Evolutionary conservation across 2,329 filamentous ascomycete species (phyloP), one percentile per base, ranked within the genome.

Genomic region (Alternaria ventricosa): DNA sequence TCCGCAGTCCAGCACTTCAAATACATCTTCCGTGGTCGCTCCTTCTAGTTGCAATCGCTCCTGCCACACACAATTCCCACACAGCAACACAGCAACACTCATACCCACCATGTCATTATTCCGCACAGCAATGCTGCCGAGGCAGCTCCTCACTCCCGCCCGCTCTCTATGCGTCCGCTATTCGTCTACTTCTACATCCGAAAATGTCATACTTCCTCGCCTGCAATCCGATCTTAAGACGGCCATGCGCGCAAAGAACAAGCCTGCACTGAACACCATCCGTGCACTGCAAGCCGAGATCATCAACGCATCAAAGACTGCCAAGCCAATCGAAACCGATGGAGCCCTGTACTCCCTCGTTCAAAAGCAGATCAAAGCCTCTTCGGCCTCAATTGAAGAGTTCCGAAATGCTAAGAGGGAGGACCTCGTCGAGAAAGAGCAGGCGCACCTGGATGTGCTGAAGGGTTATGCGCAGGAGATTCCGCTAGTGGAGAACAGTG

Each of bases 271-370:
- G 25, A 82, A 86, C 43, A 91, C 92, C 41, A 85, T 95, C 53
- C 90, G 92, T 69, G 79, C 85, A 44, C 82, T 94, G 65, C 85
- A 94, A 67, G 85, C 90, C 30, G 87, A 90, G 66, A 88, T 91
- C 65, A 89, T 90, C 71, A 94, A 94, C 79, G 89, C 90, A 33
- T 90, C 89, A 77, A 94, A 94, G 81, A 93, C 91, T 13, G 75
- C 85, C 43, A 84, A 82, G 43, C 92, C 92, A n/a, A 87, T 94
- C 74, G 84, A 82, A 58, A 92, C 88, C 22, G 91, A 95, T 78
- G 85, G 87, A 67, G 87, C 91, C 73, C 84, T 95, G 59, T 87
- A 93, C 27, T 82, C 84, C 8, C 83, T 94, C 53, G 85, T 96
- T 60, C 86, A 87, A 67, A 90, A 89, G 80, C 86, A 88, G 55